phyloP scores from a whole-genome alignment of 164 flowering plant species.

The Taxillus chinensis region DNA sequence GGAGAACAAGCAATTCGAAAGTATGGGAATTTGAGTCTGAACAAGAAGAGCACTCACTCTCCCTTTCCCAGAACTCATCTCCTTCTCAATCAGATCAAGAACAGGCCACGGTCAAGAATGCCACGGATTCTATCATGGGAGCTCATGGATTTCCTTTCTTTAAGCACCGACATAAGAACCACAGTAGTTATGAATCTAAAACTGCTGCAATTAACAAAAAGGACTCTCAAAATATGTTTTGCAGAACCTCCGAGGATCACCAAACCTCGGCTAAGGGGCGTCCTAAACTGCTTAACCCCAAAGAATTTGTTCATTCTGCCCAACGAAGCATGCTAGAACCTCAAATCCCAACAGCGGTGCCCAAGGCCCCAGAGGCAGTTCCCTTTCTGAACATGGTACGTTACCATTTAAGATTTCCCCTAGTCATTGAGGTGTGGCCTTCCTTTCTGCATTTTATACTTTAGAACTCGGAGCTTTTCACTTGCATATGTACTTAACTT shows the following conservation, averaged over 20 bases:
- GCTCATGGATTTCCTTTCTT: constrained; percentile 27
- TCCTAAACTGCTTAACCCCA: constrained; percentile 21
- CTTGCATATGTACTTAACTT: no score
- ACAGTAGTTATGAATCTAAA: constrained; percentile 14
- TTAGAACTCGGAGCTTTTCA: no score
- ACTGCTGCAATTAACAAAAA: constrained; percentile 8
- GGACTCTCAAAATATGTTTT: constrained; percentile 9
- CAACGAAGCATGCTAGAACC: constrained; percentile 18
- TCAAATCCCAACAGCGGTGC: constrained; percentile 15
- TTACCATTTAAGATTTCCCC: not conserved
- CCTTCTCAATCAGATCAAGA: constrained; percentile 91
- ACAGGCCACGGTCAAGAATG: constrained; percentile 28
- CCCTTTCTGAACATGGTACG: constrained; percentile 37
- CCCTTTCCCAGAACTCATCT: constrained; percentile 69
- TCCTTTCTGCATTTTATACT: no score
- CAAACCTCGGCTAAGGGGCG: constrained; percentile 19
- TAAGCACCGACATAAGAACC: constrained; percentile 18
- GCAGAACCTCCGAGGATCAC: constrained; percentile 18
- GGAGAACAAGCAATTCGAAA: constrained; percentile 32
- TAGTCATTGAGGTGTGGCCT: no score
- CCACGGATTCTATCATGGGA: constrained; percentile 9
- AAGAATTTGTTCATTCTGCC: constrained; percentile 16
- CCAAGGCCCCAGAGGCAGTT: constrained; percentile 18
- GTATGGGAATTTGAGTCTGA: constrained; percentile 47
- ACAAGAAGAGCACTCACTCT: constrained; percentile 73